Percentiles rank a stretch among this genome's conserved stretches.
Conservation (phyloP, 2,329 filamentous ascomycete genomes). For the Magnaporthiopsis rhizophila region DNA sequence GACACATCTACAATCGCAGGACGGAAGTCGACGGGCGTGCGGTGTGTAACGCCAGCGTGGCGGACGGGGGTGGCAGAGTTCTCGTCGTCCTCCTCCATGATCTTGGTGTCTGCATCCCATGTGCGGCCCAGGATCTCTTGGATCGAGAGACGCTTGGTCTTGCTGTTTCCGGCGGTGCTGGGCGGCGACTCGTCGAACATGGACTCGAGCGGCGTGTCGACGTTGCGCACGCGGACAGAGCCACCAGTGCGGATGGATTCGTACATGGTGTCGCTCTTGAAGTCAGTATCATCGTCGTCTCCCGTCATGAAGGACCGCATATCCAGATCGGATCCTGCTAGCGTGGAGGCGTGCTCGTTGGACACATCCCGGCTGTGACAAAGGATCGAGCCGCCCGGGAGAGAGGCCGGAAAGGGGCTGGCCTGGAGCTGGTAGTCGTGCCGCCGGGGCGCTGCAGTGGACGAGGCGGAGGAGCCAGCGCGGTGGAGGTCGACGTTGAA, state of each 20-base stretch:
- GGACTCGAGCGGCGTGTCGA: constrained; percentile 66
- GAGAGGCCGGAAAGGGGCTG: constrained; percentile 13
- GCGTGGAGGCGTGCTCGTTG: constrained; percentile 52
- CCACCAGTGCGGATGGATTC: constrained; percentile 68
- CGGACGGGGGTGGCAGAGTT: constrained; percentile 43
- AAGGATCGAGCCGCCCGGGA: constrained; percentile 22
- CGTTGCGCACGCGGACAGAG: constrained; percentile 56
- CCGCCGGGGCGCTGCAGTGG: constrained; percentile 11
- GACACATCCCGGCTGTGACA: constrained; percentile 31
- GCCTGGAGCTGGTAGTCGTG: constrained; percentile 10
- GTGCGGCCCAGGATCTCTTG: constrained; percentile 49
- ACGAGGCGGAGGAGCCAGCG: constrained; percentile 31
- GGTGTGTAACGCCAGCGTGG: constrained; percentile 20
- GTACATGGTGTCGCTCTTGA: constrained; percentile 68
- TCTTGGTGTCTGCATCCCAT: constrained; percentile 47
- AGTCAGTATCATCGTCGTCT: constrained; percentile 72
- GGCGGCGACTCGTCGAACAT: constrained; percentile 76
- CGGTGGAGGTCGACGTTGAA: constrained; percentile 46
- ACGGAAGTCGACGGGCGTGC: constrained; percentile 19
- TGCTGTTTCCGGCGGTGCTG: constrained; percentile 43
- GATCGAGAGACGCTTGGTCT: constrained; percentile 48
- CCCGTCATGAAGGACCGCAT: constrained; percentile 55
- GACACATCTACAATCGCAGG: constrained; percentile 15
- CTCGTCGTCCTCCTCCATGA: constrained; percentile 54
- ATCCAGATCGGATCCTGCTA: constrained; percentile 64